Base-by-base conservation (phyloP, 345 rosid genomes). In the Linum tenue region DNA sequence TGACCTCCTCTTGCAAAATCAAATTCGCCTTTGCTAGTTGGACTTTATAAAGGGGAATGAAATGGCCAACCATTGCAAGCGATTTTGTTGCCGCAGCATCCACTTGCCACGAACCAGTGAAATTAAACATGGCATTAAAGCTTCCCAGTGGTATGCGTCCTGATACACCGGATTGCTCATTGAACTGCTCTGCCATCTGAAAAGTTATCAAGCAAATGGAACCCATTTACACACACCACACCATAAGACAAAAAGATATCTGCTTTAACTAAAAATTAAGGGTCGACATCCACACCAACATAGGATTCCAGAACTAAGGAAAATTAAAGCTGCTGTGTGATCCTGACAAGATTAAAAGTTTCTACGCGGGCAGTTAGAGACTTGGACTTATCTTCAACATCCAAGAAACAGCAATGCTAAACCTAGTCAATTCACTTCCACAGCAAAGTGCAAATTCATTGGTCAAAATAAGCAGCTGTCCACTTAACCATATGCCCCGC, bases 1-100 rank as follows among this genome's bases (percentile, higher is more conserved):
- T 84, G 67, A 90, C 74, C 73, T 90, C 96, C 12, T 90, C 86
- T 35, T 37, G 73, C 55, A 86, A 72, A 69, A 77, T 76, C 70
- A 94, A 67, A 69, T 78, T 81, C 56, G 69, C 75, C 70, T 81
- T 79, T 22, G 80, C 75, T 71, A 90, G 60, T 61, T 83, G 81
- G 59, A 94, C 91, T 42, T 73, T 81, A 59, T 67, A 88, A 6
- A 94, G 81, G 3, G 86, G 89, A 59, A 90, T 81, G 73, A 88
- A 75, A 70, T 78, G 81, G 40, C 99, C 99, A 81, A 90, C 89
- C 81, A 86, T 73, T 37, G 96, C 92, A 69, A 94, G 96, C 64
- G 95, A 90, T 72, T 94, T 94, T 44, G 99, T 94, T 53, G 91
- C 86, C 37, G 96, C 92, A 55, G 95, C 96, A 81, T 94, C 99